Conservation (phyloP, 2,329 filamentous ascomycete species). For the Aspergillus glaucus region DNA sequence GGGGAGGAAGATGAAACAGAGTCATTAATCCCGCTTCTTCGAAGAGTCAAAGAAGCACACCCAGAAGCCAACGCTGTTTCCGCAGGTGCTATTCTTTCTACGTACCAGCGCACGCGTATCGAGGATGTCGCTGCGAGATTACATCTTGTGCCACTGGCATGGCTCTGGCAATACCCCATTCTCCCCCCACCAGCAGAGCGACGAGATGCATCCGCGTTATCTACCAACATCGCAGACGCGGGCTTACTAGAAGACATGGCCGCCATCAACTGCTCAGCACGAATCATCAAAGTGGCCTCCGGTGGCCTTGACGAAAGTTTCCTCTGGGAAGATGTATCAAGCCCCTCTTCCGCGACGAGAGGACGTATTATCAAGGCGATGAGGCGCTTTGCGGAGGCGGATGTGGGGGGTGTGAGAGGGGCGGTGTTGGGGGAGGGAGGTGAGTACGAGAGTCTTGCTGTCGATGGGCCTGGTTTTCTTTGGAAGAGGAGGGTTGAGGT, state of each 20-base stretch:
- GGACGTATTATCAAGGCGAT: constrained; percentile 44
- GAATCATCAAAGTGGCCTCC: constrained; percentile 91
- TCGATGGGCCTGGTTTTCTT: constrained; percentile 67
- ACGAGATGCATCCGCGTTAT: background rate
- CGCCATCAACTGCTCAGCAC: constrained; percentile 68
- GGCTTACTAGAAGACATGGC: constrained; percentile 75
- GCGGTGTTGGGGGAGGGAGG: constrained; percentile 86
- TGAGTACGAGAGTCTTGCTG: constrained; percentile 87
- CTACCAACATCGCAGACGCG: constrained; percentile 16
- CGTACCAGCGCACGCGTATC: constrained; percentile 92
- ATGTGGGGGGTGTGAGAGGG: constrained; percentile 51
- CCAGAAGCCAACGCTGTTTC: constrained; percentile 80
- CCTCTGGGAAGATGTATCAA: constrained; percentile 72
- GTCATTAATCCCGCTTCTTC: constrained; percentile 71
- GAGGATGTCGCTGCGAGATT: constrained; percentile 83
- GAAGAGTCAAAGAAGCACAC: constrained; percentile 58
- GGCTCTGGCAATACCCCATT: constrained; percentile 83
- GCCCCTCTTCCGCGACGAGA: constrained; percentile 29
- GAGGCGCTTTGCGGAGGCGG: constrained; percentile 50
- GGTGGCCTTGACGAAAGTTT: constrained; percentile 76
- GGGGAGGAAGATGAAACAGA: constrained; percentile 73
- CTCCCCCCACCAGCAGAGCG: constrained; percentile 50
- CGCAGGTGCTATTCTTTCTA: constrained; percentile 87
- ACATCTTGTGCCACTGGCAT: constrained; percentile 76
- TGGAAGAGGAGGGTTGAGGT: constrained; percentile 69